Percentiles rank a stretch among this genome's conserved stretches.
Conservation (phyloP, 306 rosid genomes). For the Cyclanthera cordifolia region DNA sequence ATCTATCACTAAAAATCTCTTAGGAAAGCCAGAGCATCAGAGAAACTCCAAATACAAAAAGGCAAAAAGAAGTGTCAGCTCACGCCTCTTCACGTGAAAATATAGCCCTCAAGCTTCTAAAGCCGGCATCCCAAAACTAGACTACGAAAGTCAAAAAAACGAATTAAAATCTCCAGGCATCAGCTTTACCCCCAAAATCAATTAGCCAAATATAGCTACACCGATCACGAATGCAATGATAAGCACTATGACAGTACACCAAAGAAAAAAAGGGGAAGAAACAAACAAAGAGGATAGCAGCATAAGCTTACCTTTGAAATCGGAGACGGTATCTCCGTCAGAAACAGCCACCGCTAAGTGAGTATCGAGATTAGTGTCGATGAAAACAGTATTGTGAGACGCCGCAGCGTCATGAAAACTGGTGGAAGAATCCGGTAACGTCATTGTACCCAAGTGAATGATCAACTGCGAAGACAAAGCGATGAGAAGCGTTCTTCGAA, state of each 20-base stretch:
- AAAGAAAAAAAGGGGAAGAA: not conserved
- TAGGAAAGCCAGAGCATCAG: not conserved
- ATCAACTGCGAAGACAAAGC: not conserved
- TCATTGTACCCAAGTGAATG: not conserved
- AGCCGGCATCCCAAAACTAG: not conserved
- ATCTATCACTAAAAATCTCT: not conserved
- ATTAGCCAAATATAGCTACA: not conserved
- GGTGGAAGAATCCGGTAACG: not conserved
- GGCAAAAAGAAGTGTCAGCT: not conserved
- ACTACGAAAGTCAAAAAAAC: not conserved
- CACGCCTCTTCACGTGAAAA: not conserved
- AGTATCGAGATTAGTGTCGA: conserved; percentile 61
- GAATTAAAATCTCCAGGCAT: not conserved
- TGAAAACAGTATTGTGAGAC: conserved; percentile 25
- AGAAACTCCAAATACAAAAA: not conserved
- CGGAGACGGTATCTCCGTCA: conserved; percentile 36
- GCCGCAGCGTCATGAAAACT: not conserved
- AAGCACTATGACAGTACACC: not conserved
- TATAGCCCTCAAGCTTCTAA: not conserved
- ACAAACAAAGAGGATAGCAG: not conserved
- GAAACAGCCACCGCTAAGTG: conserved; percentile 45
- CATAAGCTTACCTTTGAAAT: conserved; percentile 51
- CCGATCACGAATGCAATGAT: not conserved
- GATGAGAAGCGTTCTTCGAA: not conserved
- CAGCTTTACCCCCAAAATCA: not conserved